Percentiles rank a stretch among this genome's conserved stretches.
Evolutionary conservation across 2,329 filamentous ascomycete species (phyloP).

Genomic region (Incumbomyces lentus): DNA sequence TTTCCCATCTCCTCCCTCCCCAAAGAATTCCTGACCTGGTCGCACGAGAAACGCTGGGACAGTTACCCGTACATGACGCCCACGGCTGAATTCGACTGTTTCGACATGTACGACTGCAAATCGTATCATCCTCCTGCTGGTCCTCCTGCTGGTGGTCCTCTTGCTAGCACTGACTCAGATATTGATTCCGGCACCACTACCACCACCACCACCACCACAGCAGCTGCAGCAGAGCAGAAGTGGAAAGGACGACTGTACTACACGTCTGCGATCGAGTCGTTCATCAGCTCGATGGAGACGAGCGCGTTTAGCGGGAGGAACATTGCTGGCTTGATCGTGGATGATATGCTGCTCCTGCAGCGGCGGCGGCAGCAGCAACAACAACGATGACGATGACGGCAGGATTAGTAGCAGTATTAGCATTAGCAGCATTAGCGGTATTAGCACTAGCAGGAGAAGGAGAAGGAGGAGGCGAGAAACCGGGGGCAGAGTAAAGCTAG

Average conservation of each 20-base stretch:
- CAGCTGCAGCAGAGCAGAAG: not conserved
- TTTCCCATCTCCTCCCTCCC: constrained; percentile 21
- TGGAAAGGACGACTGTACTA: constrained; percentile 37
- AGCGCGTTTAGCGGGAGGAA: constrained; percentile 75
- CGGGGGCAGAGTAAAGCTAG: too few relatives aligned
- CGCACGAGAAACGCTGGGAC: constrained; percentile 65
- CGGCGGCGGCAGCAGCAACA: too few relatives aligned
- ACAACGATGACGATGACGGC: too few relatives aligned
- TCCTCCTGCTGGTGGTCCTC: too few relatives aligned
- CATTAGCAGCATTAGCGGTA: too few relatives aligned
- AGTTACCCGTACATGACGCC: constrained; percentile 81
- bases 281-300: constrained; percentile 97
- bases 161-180: too few relatives aligned
- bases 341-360: constrained; percentile 23
- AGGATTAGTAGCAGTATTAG: too few relatives aligned
- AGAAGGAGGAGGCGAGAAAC: too few relatives aligned
- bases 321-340: constrained; percentile 45
- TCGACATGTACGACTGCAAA: constrained; percentile 43
- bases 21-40: constrained; percentile 56
- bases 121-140: not conserved
- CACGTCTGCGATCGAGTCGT: constrained; percentile 67
- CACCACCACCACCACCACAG: too few relatives aligned
- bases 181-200: too few relatives aligned
- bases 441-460: too few relatives aligned
- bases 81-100: constrained; percentile 76